These are phyloP conservation scores for Penicillium sp. DNA, from an alignment of 2,329 filamentous ascomycete species.

Conservation along the genomic window DNA sequence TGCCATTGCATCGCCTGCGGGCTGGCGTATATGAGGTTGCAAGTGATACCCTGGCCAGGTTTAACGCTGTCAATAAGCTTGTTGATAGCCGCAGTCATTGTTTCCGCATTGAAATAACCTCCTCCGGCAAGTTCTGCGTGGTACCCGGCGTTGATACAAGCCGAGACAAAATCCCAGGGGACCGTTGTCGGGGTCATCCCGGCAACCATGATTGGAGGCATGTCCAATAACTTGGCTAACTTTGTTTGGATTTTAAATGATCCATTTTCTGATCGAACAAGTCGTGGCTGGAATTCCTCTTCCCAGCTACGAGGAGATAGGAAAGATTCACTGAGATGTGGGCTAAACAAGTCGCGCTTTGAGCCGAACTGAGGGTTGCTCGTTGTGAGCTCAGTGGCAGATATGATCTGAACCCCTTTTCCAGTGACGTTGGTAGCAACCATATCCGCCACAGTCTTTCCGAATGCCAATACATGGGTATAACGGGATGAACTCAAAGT, in stretches of 20 bases:
- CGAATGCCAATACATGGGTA: background rate
- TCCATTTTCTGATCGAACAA: constrained; percentile 82
- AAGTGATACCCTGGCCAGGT: constrained; percentile 53
- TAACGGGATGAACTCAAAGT: background rate
- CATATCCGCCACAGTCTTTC: background rate
- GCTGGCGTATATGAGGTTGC: constrained; percentile 54
- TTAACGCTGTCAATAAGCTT: constrained; percentile 60
- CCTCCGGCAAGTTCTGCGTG: constrained; percentile 86
- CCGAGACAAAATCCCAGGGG: constrained; percentile 84
- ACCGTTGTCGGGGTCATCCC: constrained; percentile 92
- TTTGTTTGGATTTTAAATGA: constrained; percentile 93
- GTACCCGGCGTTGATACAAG: constrained; percentile 92
- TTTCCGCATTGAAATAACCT: constrained; percentile 68
- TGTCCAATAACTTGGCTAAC: constrained; percentile 82
- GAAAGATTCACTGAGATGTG: background rate
- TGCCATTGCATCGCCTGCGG: constrained; percentile 52
- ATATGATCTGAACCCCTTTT: background rate
- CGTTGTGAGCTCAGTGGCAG: background rate
- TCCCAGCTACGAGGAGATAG: background rate
- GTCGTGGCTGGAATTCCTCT: constrained; percentile 64
- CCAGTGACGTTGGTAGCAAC: background rate
- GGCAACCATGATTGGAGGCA: constrained; percentile 83
- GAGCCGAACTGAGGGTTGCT: background rate
- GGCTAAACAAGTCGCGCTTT: background rate
- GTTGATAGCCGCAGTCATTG: constrained; percentile 43